phyloP scores from a whole-genome alignment of 129 eudicot genomes.

The Centrapalus pauciflorus region DNA sequence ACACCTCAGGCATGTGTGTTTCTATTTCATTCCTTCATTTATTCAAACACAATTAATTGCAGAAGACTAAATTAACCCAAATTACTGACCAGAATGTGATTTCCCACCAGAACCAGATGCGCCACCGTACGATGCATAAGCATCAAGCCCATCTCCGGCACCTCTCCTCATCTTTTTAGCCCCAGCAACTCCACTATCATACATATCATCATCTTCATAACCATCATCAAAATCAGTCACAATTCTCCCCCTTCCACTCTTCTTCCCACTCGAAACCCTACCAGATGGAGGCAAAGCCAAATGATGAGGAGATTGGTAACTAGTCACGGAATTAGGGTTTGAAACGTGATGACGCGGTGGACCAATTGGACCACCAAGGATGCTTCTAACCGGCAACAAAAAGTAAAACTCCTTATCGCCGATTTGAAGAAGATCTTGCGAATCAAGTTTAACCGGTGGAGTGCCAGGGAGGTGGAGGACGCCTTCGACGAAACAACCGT shows the following conservation, averaged over 20 bases:
- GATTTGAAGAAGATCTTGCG: constrained; percentile 79
- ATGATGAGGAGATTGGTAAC: constrained; percentile 24
- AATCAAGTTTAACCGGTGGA: constrained; percentile 81
- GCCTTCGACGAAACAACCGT: constrained; percentile 92
- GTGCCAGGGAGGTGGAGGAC: constrained; percentile 83
- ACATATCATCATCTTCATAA: constrained; percentile 43
- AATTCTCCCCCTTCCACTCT: constrained; percentile 43
- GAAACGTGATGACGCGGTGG: constrained; percentile 35
- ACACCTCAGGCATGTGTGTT: too few relatives aligned
- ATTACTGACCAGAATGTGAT: constrained; percentile 52
- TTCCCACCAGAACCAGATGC: constrained; percentile 55
- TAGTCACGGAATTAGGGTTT: constrained; percentile 6
- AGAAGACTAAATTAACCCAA: too few relatives aligned
- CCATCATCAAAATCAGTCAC: constrained; percentile 34
- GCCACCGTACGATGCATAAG: constrained; percentile 35
- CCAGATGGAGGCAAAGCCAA: constrained; percentile 35
- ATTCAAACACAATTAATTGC: too few relatives aligned
- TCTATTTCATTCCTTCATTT: too few relatives aligned
- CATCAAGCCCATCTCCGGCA: constrained; percentile 40
- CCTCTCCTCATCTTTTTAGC: constrained; percentile 48
- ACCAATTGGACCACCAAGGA: constrained; percentile 57
- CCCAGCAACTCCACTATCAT: constrained; percentile 34
- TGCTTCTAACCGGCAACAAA: constrained; percentile 68
- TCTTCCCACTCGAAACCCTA: constrained; percentile 41
- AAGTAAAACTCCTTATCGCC: constrained; percentile 94